These are phyloP conservation scores for Skeletonema grethae DNA, from an alignment of 108 stramenopile genomes.

Conservation along the genomic window DNA sequence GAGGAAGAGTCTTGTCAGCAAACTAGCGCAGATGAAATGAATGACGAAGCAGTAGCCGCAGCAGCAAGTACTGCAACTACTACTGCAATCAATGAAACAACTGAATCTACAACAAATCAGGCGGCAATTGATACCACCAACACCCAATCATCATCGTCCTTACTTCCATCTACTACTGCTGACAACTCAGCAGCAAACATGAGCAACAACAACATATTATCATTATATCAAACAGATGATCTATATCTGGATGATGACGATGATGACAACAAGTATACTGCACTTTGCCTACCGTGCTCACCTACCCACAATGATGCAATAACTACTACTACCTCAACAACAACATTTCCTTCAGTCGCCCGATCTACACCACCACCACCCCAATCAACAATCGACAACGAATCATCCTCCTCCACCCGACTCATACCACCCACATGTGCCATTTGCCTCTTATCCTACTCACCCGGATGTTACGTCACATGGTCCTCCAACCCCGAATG, in stretches of 20 bases:
- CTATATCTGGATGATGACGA: constrained; percentile 10
- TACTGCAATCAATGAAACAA: neutral
- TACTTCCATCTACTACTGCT: neutral
- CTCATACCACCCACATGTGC: constrained; percentile 61
- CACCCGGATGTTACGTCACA: constrained; percentile 59
- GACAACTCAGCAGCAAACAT: neutral
- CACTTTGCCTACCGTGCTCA: constrained; percentile 26
- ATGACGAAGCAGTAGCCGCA: neutral
- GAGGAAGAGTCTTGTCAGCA: neutral
- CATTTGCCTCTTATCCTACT: constrained; percentile 73
- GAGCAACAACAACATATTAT: neutral
- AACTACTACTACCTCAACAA: neutral
- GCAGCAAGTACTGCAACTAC: neutral
- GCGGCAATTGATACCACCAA: neutral
- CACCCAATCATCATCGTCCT: neutral
- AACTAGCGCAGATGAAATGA: neutral
- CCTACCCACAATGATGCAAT: neutral
- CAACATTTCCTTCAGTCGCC: neutral
- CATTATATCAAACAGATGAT: constrained; percentile 11
- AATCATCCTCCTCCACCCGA: constrained; percentile 21
- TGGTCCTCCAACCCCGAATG: constrained; percentile 75
- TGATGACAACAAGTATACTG: constrained; percentile 29
- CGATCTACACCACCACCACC: neutral
- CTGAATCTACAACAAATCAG: neutral
- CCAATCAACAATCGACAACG: constrained; percentile 1